phyloP scores from a whole-genome alignment of 1,139 yeast species.

The Meyerozyma smithsonii region DNA sequence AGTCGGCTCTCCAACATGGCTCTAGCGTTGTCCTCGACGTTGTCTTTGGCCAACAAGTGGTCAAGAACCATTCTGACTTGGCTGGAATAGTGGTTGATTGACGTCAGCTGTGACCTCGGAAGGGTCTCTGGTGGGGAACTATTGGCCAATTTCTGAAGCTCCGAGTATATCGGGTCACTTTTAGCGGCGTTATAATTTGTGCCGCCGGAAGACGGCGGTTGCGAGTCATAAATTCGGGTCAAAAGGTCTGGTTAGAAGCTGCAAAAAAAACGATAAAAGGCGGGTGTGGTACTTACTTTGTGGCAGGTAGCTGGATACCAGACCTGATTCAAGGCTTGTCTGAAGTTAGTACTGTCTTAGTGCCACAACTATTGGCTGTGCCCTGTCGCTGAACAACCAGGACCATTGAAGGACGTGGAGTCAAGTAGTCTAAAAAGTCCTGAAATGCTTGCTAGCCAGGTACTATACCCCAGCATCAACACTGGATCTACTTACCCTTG shows the following conservation, averaged over 20 bases:
- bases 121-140: background rate
- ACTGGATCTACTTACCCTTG: background rate
- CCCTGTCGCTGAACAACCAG: background rate
- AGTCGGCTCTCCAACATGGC: slow-evolving; percentile 4
- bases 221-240: background rate
- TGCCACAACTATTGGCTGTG: background rate
- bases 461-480: no score
- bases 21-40: background rate
- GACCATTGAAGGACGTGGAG: no score
- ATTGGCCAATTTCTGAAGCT: background rate
- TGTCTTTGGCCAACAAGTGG: background rate
- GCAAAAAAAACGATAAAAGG: background rate
- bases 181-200: background rate
- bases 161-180: slow-evolving; percentile 1
- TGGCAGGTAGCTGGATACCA: background rate
- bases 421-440: no score
- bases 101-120: background rate
- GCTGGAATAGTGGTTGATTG: background rate
- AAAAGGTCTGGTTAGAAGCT: background rate
- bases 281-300: background rate
- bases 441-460: no score
- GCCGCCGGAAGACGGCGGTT: background rate
- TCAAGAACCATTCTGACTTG: background rate
- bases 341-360: background rate
- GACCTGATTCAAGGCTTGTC: background rate